phyloP scores from a whole-genome alignment of 441 rosid species.

The Pelargonium cotyledonis region DNA sequence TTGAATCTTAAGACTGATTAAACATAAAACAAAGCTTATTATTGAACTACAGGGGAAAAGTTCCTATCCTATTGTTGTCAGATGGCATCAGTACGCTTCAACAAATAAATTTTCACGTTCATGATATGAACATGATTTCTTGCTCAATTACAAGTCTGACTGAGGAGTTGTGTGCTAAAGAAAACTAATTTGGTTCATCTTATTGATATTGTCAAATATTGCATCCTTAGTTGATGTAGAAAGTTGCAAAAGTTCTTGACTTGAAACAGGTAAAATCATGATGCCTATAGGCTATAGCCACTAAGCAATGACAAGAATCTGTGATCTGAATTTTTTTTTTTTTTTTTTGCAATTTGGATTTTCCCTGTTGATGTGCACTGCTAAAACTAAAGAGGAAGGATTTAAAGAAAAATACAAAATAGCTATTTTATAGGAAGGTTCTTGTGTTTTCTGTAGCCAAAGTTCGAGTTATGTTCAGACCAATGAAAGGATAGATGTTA shows the following conservation, averaged over 20 bases:
- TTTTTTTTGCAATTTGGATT: background rate
- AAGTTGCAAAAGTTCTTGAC: background rate
- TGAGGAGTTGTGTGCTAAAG: background rate
- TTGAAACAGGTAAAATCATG: background rate
- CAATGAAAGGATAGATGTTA: background rate
- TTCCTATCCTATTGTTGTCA: background rate
- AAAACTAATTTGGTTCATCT: background rate
- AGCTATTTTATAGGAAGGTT: background rate
- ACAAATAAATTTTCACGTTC: too few relatives aligned
- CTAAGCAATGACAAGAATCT: background rate
- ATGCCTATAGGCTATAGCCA: background rate
- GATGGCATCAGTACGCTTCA: background rate
- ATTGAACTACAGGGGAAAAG: background rate
- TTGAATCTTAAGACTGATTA: background rate
- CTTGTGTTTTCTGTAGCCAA: background rate
- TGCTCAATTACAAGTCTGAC: conserved; percentile 1
- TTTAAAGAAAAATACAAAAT: background rate
- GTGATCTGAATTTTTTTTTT: background rate
- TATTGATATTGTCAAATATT: background rate
- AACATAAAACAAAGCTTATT: background rate
- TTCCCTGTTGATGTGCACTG: background rate
- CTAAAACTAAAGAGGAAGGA: conserved; percentile 3
- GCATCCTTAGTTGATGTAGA: conserved; percentile 4
- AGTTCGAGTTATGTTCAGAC: background rate
- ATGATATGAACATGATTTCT: too few relatives aligned